A percentile compares a stretch with the other conserved stretches of the same genome.
Conservation (phyloP, 2,329 filamentous ascomycete species). For the Lachnellula subtilissima region DNA sequence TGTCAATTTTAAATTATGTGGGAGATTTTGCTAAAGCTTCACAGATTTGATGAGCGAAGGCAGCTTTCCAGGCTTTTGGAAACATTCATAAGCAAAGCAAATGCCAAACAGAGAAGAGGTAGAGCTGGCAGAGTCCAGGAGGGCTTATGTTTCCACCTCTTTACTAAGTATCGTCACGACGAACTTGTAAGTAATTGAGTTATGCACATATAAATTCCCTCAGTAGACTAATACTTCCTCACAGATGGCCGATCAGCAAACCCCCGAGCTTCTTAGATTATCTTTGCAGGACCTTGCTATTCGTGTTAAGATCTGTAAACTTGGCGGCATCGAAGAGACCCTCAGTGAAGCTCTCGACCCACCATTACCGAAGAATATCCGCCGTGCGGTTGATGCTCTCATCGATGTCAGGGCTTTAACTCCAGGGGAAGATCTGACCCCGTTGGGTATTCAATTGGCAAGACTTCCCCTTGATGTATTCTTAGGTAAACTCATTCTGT, state of each 20-base stretch:
- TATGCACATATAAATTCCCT: background rate
- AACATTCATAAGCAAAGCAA: conserved; percentile 91
- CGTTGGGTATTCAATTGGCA: conserved; percentile 80
- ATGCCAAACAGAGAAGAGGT: conserved; percentile 90
- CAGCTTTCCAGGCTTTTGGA: conserved; percentile 89
- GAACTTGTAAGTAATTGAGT: conserved; percentile 39
- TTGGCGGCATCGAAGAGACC: conserved; percentile 89
- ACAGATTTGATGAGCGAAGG: conserved; percentile 75
- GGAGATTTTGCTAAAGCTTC: conserved; percentile 5
- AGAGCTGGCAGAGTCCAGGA: conserved; percentile 93
- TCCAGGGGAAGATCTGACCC: conserved; percentile 73
- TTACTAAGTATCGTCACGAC: conserved; percentile 86
- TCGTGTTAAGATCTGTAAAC: conserved; percentile 93
- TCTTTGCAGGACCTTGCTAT: conserved; percentile 94
- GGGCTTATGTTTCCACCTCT: conserved; percentile 92
- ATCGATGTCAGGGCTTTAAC: conserved; percentile 91
- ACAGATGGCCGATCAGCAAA: conserved; percentile 82
- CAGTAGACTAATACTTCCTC: background rate
- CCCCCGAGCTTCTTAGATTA: conserved; percentile 89
- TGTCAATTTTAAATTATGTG: background rate
- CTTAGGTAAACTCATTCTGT: conserved; percentile 84
- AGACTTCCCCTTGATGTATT: conserved; percentile 90
- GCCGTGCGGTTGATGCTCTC: conserved; percentile 84
- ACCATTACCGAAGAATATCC: conserved; percentile 86
- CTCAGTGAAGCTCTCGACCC: conserved; percentile 84